Percentiles rank a stretch among this genome's conserved stretches.
Conservation (phyloP, 2,329 filamentous ascomycete species). For the Lomentospora prolificans region DNA sequence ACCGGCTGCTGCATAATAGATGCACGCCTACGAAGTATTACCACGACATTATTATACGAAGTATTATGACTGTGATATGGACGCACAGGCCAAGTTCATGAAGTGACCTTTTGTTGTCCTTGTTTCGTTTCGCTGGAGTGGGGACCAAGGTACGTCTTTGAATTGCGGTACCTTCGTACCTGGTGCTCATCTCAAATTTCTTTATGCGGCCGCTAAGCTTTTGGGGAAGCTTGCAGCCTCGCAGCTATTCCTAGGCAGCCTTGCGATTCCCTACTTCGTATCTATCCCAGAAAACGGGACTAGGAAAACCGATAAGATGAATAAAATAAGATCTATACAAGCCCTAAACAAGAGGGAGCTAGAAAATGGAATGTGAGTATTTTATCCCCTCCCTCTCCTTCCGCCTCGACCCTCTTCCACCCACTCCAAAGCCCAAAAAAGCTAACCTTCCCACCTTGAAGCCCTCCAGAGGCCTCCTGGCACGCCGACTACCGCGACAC, state of each 20-base stretch:
- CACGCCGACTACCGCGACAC: constrained; percentile 97
- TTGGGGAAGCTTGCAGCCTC: background rate
- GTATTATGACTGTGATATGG: too few relatives aligned
- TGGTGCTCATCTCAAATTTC: too few relatives aligned
- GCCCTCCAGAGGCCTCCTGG: constrained; percentile 82
- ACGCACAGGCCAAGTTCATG: too few relatives aligned
- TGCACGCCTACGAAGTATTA: too few relatives aligned
- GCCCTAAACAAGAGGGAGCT: constrained; percentile 91
- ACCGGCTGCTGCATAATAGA: too few relatives aligned
- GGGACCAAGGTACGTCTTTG: too few relatives aligned
- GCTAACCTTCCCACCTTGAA: constrained; percentile 23
- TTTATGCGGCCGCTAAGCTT: too few relatives aligned
- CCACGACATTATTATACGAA: too few relatives aligned
- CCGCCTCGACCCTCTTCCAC: constrained; percentile 14
- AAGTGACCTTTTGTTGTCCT: too few relatives aligned
- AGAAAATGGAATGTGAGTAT: constrained; percentile 67
- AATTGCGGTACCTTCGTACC: too few relatives aligned
- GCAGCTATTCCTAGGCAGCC: background rate
- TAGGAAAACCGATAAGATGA: constrained; percentile 51
- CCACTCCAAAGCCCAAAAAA: too few relatives aligned
- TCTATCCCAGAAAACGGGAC: background rate
- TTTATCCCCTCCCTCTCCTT: background rate
- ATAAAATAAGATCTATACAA: constrained; percentile 85
- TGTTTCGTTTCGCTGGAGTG: too few relatives aligned
- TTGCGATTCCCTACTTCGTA: background rate